Percentiles rank a stretch among this genome's conserved stretches.
Conservation (phyloP, 2,329 filamentous ascomycete species). For the Aspergillus neotritici region DNA sequence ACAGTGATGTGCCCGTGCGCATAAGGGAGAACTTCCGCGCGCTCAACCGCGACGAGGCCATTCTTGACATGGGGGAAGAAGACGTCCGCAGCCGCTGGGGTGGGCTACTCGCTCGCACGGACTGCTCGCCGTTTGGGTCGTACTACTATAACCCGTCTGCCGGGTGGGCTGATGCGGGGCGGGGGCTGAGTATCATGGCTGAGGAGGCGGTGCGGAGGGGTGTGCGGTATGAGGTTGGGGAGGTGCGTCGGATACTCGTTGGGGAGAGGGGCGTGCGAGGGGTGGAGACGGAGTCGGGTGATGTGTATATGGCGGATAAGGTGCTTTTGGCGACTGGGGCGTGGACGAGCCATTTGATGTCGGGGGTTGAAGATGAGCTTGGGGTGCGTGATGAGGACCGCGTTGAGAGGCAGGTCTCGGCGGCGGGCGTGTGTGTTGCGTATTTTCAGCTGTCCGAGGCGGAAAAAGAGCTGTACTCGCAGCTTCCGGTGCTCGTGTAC, state of each 20-base stretch:
- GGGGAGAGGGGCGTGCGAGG: conserved; percentile 38
- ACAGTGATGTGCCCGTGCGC: conserved; percentile 44
- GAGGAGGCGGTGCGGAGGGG: conserved; percentile 41
- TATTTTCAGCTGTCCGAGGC: conserved; percentile 50
- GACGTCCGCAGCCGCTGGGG: conserved; percentile 38
- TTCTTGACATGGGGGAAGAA: conserved; percentile 41
- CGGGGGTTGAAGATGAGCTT: conserved; percentile 44
- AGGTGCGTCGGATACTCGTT: conserved; percentile 42
- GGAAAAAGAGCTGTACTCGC: conserved; percentile 45
- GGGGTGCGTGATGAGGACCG: conserved; percentile 44
- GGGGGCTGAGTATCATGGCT: conserved; percentile 43
- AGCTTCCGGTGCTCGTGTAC: conserved; percentile 52
- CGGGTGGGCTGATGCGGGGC: conserved; percentile 50
- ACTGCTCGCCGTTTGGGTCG: conserved; percentile 34
- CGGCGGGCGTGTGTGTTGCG: conserved; percentile 56
- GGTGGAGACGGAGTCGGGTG: conserved; percentile 45
- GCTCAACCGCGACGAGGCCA: conserved; percentile 38
- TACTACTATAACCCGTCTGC: conserved; percentile 48
- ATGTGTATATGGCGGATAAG: conserved; percentile 47
- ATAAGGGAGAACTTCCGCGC: conserved; percentile 52
- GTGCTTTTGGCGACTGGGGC: conserved; percentile 54
- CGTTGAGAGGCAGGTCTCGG: conserved; percentile 50
- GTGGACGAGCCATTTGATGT: conserved; percentile 51
- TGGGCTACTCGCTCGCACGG: conserved; percentile 34
- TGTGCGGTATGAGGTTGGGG: conserved; percentile 42